Base-by-base conservation (phyloP, 345 rosid genomes). In the Sonneratia alba region DNA sequence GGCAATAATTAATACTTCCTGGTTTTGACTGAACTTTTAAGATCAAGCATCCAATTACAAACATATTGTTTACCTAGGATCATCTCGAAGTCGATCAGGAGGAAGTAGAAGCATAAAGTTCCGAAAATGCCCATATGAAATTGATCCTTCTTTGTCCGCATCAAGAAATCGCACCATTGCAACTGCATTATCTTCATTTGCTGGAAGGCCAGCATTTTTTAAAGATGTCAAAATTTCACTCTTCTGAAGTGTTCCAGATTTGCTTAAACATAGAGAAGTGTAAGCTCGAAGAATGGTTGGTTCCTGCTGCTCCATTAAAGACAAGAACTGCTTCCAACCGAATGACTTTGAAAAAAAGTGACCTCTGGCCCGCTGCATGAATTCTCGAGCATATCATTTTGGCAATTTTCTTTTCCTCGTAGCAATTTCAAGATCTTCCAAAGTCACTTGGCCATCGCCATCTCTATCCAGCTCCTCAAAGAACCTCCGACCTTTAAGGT, bases 271-370 rank as follows among this genome's bases (percentile, higher is more conserved):
- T 7, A 95, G 88, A 77, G 98, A 89, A 69, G 99, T 95, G 74
- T 92, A 95, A 36, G 99, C 99, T 73, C 97, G 96, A 77, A 95
- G 97, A 78, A 95, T 92, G 47, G 97, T 95, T 36, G 97, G 92
- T 81, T 95, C 99, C 75, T 86, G 91, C 86, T 92, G 99, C 80
- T 95, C 99, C 99, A 95, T 95, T 83, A 95, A 80, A 34, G 98
- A 92, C 73, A 92, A 83, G 85, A 95, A 95, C 72, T 90, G 99
- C 85, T 88, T 95, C 99, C 98, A 95, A 57, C 96, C 89, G 73
- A 95, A 95, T 40, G 99, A 95, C 79, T 90, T 95, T 36, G 97
- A 87, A 82, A 95, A 92, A 48, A 90, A 81, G 78, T 95, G 96
- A 72, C 94, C 88, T 79, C 92, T 90, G 12, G 97, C 76, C 61